phyloP scores from a whole-genome alignment of 2,329 filamentous ascomycete species.

The Ophiostoma novo-ulmi region DNA sequence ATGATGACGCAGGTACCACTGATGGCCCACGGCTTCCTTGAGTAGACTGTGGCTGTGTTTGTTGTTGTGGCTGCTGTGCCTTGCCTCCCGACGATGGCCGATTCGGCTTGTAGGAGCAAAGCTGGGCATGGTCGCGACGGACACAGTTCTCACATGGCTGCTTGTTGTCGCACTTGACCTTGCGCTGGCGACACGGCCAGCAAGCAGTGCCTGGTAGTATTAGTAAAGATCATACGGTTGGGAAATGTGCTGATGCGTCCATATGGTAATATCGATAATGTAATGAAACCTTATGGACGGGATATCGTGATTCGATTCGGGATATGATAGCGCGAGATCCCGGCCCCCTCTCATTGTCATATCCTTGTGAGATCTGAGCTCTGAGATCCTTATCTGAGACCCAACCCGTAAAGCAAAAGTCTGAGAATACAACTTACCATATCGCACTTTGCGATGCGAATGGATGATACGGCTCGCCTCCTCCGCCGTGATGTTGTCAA shows the following conservation, averaged over 20 bases:
- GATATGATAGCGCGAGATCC: neutral
- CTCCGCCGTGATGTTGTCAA: constrained; percentile 58
- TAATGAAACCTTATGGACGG: neutral
- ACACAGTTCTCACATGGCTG: constrained; percentile 64
- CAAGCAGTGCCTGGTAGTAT: constrained; percentile 52
- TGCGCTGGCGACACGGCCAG: constrained; percentile 63
- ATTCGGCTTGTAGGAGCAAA: constrained; percentile 65
- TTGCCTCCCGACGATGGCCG: constrained; percentile 33
- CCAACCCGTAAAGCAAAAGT: neutral
- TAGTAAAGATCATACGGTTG: neutral
- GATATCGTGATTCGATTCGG: constrained; percentile 3
- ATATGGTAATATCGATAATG: neutral
- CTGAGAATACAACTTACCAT: constrained; percentile 46
- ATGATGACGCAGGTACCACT: constrained; percentile 26
- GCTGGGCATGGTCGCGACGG: constrained; percentile 58
- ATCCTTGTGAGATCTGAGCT: neutral
- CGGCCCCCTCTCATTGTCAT: neutral
- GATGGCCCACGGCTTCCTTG: constrained; percentile 30
- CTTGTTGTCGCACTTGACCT: constrained; percentile 66
- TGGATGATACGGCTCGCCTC: constrained; percentile 65
- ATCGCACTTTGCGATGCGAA: constrained; percentile 63
- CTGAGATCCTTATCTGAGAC: neutral
- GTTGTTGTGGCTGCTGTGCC: neutral
- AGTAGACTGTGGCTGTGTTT: constrained; percentile 14
- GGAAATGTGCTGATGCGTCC: neutral